Base-by-base conservation (phyloP, 768 basidiomycete species). In the Pleurotus pulmonarius region DNA sequence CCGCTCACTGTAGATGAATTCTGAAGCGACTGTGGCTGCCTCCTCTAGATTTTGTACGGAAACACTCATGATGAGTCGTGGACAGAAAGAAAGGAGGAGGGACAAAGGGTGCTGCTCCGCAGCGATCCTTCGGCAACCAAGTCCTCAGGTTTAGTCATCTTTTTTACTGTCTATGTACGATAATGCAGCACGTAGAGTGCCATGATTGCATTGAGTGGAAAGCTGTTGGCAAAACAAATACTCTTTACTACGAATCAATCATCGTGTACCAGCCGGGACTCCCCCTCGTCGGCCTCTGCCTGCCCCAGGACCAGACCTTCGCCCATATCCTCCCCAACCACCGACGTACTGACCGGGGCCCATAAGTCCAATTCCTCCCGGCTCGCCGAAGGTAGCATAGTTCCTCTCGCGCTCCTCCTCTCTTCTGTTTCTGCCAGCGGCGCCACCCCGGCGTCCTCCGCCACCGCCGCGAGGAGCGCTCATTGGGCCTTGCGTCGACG, bases 391-490 rank as follows among this genome's bases (percentile, higher is more conserved):
- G 6, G 91, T 93, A 26, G 88, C 87, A 7, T 93, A 83, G 63
- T 93, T 93, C 69, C 81, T 83, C 69, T 91, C 89, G 58, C 91
- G 71, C 66, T 93, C 91, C 63, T 92, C 92, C 62, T 93, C 90
- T 44, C 91, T 72, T 62, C 90, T 77, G 61, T 83, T 89, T 52
- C 86, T 75, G 1, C 86, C 90, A 0, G 71, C 77, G 38, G 72
- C 72, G 0, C 79, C 77, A 8, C 78, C 72, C 0, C 78, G 73
- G 0, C 82, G 77, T 29, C 69, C 62, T 9, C 75, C 67, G 43
- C 58, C 76, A 18, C 80, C 83, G 9, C 82, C 77, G 15, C 39
- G 81, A 75, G 57, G 78, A 34, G 56, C 57, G 15, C 37, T 63
- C 56, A 61, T 48, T 16, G 65, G 55, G 22, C 58, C 56, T 24